phyloP scores from a whole-genome alignment of 2,329 filamentous ascomycete genomes.

The Leptographium galeiforme region DNA sequence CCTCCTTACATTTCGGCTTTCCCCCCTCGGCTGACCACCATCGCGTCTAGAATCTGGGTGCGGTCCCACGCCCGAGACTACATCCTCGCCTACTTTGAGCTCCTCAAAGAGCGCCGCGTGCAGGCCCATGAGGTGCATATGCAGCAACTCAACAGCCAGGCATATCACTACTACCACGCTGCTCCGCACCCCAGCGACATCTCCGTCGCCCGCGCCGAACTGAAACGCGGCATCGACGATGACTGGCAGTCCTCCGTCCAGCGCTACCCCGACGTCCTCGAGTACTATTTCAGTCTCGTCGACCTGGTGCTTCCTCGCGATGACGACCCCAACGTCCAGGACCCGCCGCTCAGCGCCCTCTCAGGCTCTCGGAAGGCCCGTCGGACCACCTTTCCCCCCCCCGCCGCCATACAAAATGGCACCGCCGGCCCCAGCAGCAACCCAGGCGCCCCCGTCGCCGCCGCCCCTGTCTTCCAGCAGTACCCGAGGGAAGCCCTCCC shows the following conservation, averaged over 20 bases:
- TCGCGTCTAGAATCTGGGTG: conserved; percentile 43
- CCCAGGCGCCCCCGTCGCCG: not conserved
- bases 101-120: conserved; percentile 48
- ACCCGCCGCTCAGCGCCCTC: conserved; percentile 44
- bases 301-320: conserved; percentile 52
- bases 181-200: conserved; percentile 50
- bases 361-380: conserved; percentile 34
- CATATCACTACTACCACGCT: conserved; percentile 43
- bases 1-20: not conserved
- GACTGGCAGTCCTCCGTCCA: conserved; percentile 67
- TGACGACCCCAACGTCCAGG: conserved; percentile 42
- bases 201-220: conserved; percentile 45
- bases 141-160: conserved; percentile 40
- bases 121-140: conserved; percentile 40
- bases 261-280: conserved; percentile 66
- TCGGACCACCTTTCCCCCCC: conserved; percentile 24
- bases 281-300: conserved; percentile 66
- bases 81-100: conserved; percentile 51
- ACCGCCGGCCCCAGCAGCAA: not conserved
- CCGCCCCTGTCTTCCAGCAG: conserved; percentile 9
- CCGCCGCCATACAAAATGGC: conserved; percentile 8
- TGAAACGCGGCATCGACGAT: conserved; percentile 64
- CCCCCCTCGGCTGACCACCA: no score
- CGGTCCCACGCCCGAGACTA: conserved; percentile 53
- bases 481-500: not conserved